Evolutionary conservation across 2,329 filamentous ascomycete genomes (phyloP).

Genomic region (Colletotrichum cuscutae): DNA sequence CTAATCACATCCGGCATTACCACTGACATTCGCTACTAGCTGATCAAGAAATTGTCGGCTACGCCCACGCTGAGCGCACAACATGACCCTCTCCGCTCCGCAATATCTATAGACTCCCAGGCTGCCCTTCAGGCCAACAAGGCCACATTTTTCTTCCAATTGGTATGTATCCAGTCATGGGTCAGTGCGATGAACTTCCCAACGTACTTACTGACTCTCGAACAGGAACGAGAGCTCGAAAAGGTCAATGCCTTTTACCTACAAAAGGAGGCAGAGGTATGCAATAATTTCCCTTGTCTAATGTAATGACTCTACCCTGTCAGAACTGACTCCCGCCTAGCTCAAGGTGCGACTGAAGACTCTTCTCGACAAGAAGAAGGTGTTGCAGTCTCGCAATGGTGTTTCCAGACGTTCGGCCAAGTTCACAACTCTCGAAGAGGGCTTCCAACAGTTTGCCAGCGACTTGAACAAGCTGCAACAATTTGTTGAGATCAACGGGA

Average conservation of each 20-base stretch:
- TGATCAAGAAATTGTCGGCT: conserved; percentile 97
- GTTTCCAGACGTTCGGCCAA: conserved; percentile 90
- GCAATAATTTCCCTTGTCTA: conserved; percentile 38
- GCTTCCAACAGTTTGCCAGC: conserved; percentile 95
- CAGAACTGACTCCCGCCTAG: conserved; percentile 55
- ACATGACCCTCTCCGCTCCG: conserved; percentile 66
- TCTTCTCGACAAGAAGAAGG: conserved; percentile 92
- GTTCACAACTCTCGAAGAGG: conserved; percentile 94
- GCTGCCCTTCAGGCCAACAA: conserved; percentile 94
- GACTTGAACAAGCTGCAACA: conserved; percentile 98
- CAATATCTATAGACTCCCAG: conserved; percentile 76
- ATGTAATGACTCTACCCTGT: neutral
- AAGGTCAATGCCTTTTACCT: conserved; percentile 99
- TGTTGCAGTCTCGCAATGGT: conserved; percentile 78
- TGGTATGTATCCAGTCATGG: conserved; percentile 67
- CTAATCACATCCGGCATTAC: conserved; percentile 31
- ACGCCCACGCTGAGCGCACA: conserved; percentile 86
- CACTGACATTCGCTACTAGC: conserved; percentile 65
- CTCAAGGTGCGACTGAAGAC: conserved; percentile 94
- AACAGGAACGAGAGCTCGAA: conserved; percentile 93
- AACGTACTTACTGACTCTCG: conserved; percentile 49
- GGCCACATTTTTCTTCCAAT: conserved; percentile 97
- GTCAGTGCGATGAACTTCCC: conserved; percentile 36
- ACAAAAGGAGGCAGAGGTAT: conserved; percentile 96
- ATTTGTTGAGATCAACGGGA: conserved; percentile 98